Evolutionary conservation across 192 early-diverging fungal species (phyloP), one percentile per base, ranked within the genome.

Genomic region (Entrophospora sp.): DNA sequence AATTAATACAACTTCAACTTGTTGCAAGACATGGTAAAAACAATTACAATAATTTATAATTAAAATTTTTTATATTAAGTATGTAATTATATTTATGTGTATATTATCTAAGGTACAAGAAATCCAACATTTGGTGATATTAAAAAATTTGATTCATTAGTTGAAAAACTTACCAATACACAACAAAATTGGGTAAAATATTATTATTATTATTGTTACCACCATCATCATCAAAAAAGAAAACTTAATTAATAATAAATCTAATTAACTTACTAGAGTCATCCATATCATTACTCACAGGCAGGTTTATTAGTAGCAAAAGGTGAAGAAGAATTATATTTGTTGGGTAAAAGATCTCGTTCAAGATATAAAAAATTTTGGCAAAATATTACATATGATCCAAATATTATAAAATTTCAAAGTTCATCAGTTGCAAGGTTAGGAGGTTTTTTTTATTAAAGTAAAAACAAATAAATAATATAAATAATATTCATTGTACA

Each of bases 341-440:
- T 63, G 4, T 18, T 63, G 43, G 61, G 61, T 0, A 45, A 48
- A 63, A 63, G 61, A 32, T 10, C 61, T 13, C 16, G 22, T 13
- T 28, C 20, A 48, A 25, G 45, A 2, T 63, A 63, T 13, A 9
- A 35, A 20, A 20, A 63, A 48, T 63, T 63, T 20, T 63, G 42
- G 61, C 4, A 36, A 1, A 63, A 63, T 18, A 22, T 48, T 1
- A 45, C 61, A 10, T 63, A 63, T 22, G 28, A 63, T 63, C 8
- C 61, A 22, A 63, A 63, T 34, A 7, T 63, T 63, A 18, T 63
- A 20, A n/a, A 48, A 6, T 35, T 63, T 45, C 16, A 63, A 22
- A 63, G 61, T 63, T 35, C 44, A 3, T 27, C 61, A 18, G 20
- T 63, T 48, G 20, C 43, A 28, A 63, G 61, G 61, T 63, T 31